These are phyloP conservation scores for Cercospora sp. DNA, from an alignment of 2,329 filamentous ascomycete species.

Conservation along the genomic window DNA sequence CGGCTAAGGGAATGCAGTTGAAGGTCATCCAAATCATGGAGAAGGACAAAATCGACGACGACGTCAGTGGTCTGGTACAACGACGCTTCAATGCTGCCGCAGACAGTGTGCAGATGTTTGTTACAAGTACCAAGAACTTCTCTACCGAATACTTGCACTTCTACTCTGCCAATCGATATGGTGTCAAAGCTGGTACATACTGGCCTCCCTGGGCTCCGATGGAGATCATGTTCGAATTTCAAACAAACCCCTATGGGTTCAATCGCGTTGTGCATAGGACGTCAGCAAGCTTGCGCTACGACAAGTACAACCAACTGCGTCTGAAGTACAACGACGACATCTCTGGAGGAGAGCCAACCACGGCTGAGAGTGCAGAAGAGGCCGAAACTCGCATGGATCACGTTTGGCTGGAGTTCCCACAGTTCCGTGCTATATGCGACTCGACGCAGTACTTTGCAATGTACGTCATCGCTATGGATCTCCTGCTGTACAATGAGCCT, in stretches of 20 bases:
- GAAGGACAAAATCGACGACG: slow-evolving; percentile 86
- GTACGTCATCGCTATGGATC: slow-evolving; percentile 95
- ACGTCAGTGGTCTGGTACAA: slow-evolving; percentile 92
- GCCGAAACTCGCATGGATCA: slow-evolving; percentile 80
- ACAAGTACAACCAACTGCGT: slow-evolving; percentile 96
- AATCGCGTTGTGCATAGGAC: slow-evolving; percentile 96
- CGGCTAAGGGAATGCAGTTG: slow-evolving; percentile 95
- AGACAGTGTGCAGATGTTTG: slow-evolving; percentile 98
- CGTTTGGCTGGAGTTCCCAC: slow-evolving; percentile 94
- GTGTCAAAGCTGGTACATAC: slow-evolving; percentile 75
- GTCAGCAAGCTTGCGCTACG: slow-evolving; percentile 88
- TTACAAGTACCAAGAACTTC: slow-evolving; percentile 91
- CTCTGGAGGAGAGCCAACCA: slow-evolving; percentile 58
- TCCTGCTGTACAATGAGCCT: slow-evolving; percentile 94
- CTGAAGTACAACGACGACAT: slow-evolving; percentile 97
- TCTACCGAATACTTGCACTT: slow-evolving; percentile 79
- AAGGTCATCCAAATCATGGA: slow-evolving; percentile 99
- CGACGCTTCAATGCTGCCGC: slow-evolving; percentile 91
- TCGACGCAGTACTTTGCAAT: slow-evolving; percentile 96
- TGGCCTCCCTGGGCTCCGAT: slow-evolving; percentile 99
- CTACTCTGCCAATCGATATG: slow-evolving; percentile 93
- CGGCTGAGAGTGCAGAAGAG: slow-evolving; percentile 45
- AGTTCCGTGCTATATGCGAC: slow-evolving; percentile 91
- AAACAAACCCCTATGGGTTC: slow-evolving; percentile 94
- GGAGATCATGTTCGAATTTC: slow-evolving; percentile 97